A percentile compares a stretch with the other conserved stretches of the same genome.
Conservation (phyloP, 345 rosid genomes). For the Lepidium aucheri region DNA sequence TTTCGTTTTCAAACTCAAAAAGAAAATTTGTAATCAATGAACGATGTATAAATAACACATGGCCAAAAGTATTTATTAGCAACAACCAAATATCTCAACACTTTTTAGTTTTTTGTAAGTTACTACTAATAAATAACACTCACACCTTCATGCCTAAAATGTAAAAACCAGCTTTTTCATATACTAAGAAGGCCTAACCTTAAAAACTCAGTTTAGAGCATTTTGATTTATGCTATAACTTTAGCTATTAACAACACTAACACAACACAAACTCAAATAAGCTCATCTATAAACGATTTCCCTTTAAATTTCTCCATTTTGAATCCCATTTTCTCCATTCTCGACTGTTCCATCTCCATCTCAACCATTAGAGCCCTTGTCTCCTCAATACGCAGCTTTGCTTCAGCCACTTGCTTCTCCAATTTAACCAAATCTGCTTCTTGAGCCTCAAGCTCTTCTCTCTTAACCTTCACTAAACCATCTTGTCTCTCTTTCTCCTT, state of each 20-base stretch:
- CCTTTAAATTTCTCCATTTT: conserved; percentile 45
- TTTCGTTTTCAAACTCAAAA: background rate
- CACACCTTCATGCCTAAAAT: background rate
- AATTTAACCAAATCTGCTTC: conserved; percentile 35
- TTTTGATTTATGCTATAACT: background rate
- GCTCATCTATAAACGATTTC: conserved; percentile 43
- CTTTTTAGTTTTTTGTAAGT: background rate
- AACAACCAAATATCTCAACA: conserved; percentile 1
- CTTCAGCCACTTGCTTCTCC: conserved; percentile 41
- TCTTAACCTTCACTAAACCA: conserved; percentile 32
- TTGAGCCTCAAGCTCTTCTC: conserved; percentile 40
- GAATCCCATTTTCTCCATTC: conserved; percentile 31
- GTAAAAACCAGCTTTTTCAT: background rate
- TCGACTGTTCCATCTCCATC: conserved; percentile 39
- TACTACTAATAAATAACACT: background rate
- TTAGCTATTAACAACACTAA: conserved; percentile 9
- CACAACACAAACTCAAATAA: conserved; percentile 31
- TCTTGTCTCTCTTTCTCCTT: conserved; percentile 36
- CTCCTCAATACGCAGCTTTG: conserved; percentile 29
- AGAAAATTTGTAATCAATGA: background rate
- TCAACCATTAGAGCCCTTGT: conserved; percentile 27
- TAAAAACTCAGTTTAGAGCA: conserved; percentile 3
- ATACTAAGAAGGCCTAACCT: background rate
- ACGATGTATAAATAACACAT: background rate
- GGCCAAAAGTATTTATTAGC: conserved; percentile 9